phyloP scores from a whole-genome alignment of 2,329 filamentous ascomycete species.

The Achaetomium macrosporum region DNA sequence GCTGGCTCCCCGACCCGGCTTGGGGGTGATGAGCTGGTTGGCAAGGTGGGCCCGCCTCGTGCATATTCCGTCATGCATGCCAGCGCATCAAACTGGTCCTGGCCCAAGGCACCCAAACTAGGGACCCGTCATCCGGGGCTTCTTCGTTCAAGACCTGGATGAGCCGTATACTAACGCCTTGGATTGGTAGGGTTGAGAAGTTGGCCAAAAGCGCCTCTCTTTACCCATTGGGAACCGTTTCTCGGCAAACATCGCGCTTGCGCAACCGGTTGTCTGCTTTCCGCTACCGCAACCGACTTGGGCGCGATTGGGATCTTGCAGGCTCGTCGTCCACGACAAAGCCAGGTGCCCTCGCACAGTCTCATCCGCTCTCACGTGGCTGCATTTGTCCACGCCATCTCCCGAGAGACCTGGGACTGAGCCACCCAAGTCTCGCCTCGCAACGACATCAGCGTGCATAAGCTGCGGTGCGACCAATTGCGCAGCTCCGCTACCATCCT shows the following conservation, averaged over 20 bases:
- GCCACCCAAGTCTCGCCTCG: constrained; percentile 34
- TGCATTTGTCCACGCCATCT: constrained; percentile 31
- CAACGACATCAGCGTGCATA: constrained; percentile 53
- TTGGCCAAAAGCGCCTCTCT: constrained; percentile 23
- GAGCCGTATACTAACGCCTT: constrained; percentile 32
- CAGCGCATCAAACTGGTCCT: constrained; percentile 44
- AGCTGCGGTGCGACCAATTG: constrained; percentile 50
- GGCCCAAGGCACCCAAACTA: constrained; percentile 37
- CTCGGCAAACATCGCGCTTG: constrained; percentile 27
- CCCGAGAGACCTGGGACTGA: constrained; percentile 31
- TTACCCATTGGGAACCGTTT: background rate
- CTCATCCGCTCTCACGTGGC: constrained; percentile 38
- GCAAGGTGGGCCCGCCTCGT: constrained; percentile 42
- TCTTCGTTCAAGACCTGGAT: constrained; percentile 33
- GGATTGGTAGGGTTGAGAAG: constrained; percentile 36
- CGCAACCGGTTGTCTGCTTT: constrained; percentile 8
- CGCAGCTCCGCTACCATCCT: constrained; percentile 44
- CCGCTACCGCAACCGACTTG: constrained; percentile 2
- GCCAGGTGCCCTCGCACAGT: constrained; percentile 1
- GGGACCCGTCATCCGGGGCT: constrained; percentile 31
- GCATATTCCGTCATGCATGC: constrained; percentile 58
- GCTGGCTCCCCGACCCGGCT: constrained; percentile 22
- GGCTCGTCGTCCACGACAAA: constrained; percentile 26
- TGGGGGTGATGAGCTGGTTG: constrained; percentile 37
- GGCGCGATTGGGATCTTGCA: constrained; percentile 14